Evolutionary conservation across 163 green algal species (phyloP).

Genomic region (Scenedesmus sp.): DNA sequence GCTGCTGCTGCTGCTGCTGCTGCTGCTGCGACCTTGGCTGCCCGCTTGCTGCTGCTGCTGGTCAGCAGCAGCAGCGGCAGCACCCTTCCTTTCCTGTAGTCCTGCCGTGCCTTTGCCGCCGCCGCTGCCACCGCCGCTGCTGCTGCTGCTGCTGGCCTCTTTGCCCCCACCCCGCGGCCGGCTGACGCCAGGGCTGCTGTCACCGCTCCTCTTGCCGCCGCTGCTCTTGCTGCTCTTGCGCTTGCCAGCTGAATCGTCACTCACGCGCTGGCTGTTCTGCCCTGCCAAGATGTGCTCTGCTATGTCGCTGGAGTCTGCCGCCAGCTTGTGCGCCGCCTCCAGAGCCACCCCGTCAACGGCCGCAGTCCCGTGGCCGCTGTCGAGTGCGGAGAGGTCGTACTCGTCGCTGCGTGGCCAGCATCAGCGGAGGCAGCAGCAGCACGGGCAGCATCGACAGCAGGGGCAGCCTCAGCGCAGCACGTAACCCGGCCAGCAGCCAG

Average conservation of each 20-base stretch:
- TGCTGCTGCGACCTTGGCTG: background rate
- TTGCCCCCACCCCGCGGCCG: background rate
- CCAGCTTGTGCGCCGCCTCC: conserved; percentile 23
- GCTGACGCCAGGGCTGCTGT: background rate
- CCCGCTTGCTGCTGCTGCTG: conserved; percentile 31
- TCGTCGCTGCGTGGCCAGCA: background rate
- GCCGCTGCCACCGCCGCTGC: too few relatives aligned
- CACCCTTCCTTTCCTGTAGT: background rate
- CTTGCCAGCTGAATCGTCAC: background rate
- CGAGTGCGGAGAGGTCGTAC: conserved; percentile 24
- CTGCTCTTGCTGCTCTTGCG: conserved; percentile 8
- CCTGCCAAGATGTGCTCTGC: conserved; percentile 41
- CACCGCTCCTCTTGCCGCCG: background rate
- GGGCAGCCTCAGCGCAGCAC: background rate
- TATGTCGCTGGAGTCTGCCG: conserved; percentile 25
- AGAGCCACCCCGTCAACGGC: conserved; percentile 17
- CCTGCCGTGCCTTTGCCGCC: background rate
- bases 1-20: background rate
- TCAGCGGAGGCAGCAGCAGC: background rate
- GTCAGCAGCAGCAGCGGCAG: background rate
- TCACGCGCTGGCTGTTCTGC: background rate
- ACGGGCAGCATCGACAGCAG: background rate
- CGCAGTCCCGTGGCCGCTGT: background rate
- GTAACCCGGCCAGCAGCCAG: background rate
- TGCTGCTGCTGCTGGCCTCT: conserved; percentile 26